These are phyloP conservation scores for Metschnikowia reukaufii DNA, from an alignment of 805 yeast genomes.

Conservation along the genomic window DNA sequence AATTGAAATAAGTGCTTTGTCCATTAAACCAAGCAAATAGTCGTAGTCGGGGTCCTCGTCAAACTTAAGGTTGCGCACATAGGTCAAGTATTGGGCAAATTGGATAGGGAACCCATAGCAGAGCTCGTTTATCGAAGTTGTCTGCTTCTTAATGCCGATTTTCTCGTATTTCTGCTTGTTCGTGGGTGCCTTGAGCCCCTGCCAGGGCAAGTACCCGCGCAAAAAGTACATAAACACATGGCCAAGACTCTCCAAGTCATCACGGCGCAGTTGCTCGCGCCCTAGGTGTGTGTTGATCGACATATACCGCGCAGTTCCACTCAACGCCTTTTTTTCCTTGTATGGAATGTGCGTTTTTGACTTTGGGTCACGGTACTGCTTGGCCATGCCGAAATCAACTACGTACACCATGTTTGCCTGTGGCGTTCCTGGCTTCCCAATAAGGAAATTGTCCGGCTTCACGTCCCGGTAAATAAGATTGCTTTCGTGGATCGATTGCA, in stretches of 20 bases:
- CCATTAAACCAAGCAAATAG: constrained; percentile 73
- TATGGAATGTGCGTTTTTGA: constrained; percentile 95
- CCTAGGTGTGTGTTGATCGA: constrained; percentile 96
- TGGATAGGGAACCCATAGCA: constrained; percentile 90
- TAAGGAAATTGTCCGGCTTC: constrained; percentile 94
- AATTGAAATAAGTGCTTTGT: constrained; percentile 71
- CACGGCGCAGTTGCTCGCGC: constrained; percentile 94
- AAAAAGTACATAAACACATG: constrained; percentile 95
- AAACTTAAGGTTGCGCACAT: constrained; percentile 84
- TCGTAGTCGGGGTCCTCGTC: constrained; percentile 96
- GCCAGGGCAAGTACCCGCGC: constrained; percentile 97
- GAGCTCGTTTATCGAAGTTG: constrained; percentile 81
- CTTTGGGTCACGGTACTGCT: constrained; percentile 94
- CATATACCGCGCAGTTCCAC: constrained; percentile 99
- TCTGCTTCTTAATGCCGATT: constrained; percentile 93
- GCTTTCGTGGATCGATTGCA: constrained; percentile 83
- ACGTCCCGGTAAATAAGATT: constrained; percentile 94
- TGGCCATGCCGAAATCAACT: constrained; percentile 99
- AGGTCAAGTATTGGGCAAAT: constrained; percentile 86
- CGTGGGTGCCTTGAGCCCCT: constrained; percentile 96
- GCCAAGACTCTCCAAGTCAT: constrained; percentile 93
- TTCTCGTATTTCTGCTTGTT: constrained; percentile 97
- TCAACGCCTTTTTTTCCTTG: constrained; percentile 89
- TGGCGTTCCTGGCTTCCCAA: constrained; percentile 83
- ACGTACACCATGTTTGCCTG: constrained; percentile 84